Base-by-base conservation (phyloP, 2,329 filamentous ascomycete species). In the Bipolaris sorokiniana region DNA sequence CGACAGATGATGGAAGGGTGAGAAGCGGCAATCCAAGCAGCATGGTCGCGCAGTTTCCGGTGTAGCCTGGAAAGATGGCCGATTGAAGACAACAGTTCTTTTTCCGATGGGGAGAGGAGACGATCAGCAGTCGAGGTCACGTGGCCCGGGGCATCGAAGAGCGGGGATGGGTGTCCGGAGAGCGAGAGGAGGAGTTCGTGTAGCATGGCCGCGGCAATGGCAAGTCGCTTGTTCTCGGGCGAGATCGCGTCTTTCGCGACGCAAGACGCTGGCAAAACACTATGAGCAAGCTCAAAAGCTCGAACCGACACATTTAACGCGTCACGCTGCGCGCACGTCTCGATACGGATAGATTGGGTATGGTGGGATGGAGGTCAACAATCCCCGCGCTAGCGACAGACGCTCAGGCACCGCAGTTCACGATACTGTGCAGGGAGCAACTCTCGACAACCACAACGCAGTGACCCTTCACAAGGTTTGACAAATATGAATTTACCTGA, bases 121-220 rank as follows among this genome's bases (percentile, higher is more conserved):
- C 80, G 76, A 58, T 81, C 78, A 59, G 70, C 55, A 42, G 62
- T 67, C 2, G 72, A 67, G 3, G 67, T 76, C 69, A 76, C 67
- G 67, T 80, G 75, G 62, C 78, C 51, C 37, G 61, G 54, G 67
- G 78, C 63, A 75, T 85, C 84, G 80, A 97, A 90, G 73, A 98
- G 86, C 66, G 92, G 90, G 64, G 94, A 97, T 63, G 91, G 90
- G 79, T 98, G 91, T 66, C 95, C 94, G 70, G 93, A 96, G 78
- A 98, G 88, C 77, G 93, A 94, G 78, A 99, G 89, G 78, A 98
- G 88, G 81, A 99, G 92, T 83, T 99, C 95, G 86, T 98, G 95
- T 77, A 99, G 90, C 95, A 99, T 99, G 68, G 70, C 52, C 55
- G 60, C 16, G 70, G 68, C n/a, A 54, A 48, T 18, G 51, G 45